Conservation (phyloP, 176 grass and related monocot species). For the Eragrostis nindensis region DNA sequence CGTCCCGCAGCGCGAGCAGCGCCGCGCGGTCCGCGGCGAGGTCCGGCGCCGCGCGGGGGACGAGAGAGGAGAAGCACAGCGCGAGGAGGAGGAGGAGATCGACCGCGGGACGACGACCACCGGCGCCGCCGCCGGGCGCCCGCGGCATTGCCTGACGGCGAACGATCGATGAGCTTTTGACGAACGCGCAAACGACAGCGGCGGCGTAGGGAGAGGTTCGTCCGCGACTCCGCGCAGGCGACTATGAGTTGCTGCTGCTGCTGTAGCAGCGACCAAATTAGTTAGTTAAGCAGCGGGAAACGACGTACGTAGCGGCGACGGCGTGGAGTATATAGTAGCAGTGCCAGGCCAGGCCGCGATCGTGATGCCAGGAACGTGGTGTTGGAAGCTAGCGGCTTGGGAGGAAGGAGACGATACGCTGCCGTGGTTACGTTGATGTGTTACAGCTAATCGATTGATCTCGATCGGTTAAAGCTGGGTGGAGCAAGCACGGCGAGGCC, state of each 20-base stretch:
- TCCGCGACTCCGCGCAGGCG: no score
- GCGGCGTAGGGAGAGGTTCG: no score
- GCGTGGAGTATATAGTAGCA: neutral
- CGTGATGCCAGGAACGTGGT: constrained; percentile 1
- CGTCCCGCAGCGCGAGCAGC: constrained; percentile 61
- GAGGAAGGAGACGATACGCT: neutral
- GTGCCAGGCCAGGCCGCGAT: neutral
- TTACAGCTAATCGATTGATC: neutral
- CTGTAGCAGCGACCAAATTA: no score
- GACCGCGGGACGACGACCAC: neutral
- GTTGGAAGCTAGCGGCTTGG: neutral
- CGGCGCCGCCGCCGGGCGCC: neutral
- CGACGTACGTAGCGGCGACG: neutral
- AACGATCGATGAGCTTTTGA: neutral
- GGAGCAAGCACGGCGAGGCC: neutral
- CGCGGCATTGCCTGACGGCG: constrained; percentile 13
- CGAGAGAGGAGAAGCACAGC: constrained; percentile 1
- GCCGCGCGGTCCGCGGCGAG: constrained; percentile 60
- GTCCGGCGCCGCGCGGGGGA: constrained; percentile 25
- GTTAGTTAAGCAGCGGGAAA: neutral
- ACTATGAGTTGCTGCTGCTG: neutral
- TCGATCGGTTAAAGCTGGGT: neutral
- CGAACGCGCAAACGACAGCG: no score
- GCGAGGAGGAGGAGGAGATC: no score
- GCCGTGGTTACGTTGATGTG: neutral